Percentiles rank a stretch among this genome's conserved stretches.
Conservation (phyloP, 441 rosid species). For the Mallotus repandus region DNA sequence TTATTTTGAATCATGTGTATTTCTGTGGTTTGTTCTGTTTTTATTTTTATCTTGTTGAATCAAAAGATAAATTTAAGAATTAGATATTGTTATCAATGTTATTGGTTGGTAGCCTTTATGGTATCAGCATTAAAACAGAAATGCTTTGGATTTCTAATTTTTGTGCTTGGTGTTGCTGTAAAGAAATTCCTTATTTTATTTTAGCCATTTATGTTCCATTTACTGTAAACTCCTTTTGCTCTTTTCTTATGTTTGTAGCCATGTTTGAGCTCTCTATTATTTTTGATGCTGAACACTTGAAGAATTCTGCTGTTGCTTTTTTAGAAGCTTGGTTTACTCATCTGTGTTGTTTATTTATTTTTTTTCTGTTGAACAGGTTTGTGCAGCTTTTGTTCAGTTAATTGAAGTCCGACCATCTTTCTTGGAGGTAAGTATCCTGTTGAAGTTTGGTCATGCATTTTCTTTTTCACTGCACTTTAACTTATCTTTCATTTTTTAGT, state of each 20-base stretch:
- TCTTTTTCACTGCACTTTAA: constrained; percentile 4
- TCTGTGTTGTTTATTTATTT: neutral
- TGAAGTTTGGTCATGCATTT: constrained; percentile 8
- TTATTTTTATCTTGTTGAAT: neutral
- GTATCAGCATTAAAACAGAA: neutral
- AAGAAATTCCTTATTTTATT: neutral
- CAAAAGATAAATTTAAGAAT: neutral
- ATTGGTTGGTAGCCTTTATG: neutral
- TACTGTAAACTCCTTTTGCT: neutral
- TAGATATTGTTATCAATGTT: neutral
- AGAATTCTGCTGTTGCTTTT: neutral
- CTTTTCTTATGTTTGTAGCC: constrained; percentile 4
- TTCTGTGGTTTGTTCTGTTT: neutral
- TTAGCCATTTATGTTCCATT: neutral
- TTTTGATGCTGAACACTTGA: constrained; percentile 4
- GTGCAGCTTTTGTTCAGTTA: constrained; percentile 94
- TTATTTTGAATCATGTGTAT: neutral
- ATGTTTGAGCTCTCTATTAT: constrained; percentile 12
- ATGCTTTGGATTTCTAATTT: neutral
- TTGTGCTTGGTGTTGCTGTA: neutral
- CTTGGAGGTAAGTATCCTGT: constrained; percentile 64
- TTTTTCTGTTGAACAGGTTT: constrained; percentile 59
- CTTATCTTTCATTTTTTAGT: neutral
- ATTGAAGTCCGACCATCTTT: constrained; percentile 84
- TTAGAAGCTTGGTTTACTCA: constrained; percentile 19